These are phyloP conservation scores for Cladosporium sp. DNA, from an alignment of 2,329 filamentous ascomycete species.

Conservation along the genomic window DNA sequence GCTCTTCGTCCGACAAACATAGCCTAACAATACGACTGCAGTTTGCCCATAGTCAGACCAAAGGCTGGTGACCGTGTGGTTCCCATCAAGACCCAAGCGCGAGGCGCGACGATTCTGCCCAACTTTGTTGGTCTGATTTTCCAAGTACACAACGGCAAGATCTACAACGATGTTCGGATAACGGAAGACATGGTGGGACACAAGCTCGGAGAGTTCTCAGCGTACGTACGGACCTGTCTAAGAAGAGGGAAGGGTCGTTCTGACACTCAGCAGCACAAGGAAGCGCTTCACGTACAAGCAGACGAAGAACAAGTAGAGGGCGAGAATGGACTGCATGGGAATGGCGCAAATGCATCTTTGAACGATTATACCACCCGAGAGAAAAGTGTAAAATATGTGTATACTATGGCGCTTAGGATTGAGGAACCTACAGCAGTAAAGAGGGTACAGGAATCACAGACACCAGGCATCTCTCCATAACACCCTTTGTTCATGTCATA, in stretches of 20 bases:
- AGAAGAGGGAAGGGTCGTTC: not conserved
- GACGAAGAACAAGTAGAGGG: constrained; percentile 66
- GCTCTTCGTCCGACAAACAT: not conserved
- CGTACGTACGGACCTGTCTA: constrained; percentile 54
- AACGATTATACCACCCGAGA: constrained; percentile 5
- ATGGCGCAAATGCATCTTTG: constrained; percentile 6
- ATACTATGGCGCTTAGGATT: constrained; percentile 13
- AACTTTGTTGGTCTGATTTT: constrained; percentile 90
- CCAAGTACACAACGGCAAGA: constrained; percentile 88
- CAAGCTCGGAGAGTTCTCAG: constrained; percentile 88
- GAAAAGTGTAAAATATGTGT: constrained; percentile 14
- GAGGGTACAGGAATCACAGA: not conserved
- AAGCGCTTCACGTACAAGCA: constrained; percentile 68
- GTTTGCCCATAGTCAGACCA: constrained; percentile 63
- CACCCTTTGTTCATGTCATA: not conserved
- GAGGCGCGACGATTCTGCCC: constrained; percentile 83
- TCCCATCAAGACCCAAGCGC: constrained; percentile 82
- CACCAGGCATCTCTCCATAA: not conserved
- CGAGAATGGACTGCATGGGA: not conserved
- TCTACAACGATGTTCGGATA: constrained; percentile 76
- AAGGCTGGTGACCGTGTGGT: constrained; percentile 63
- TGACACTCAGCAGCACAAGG: constrained; percentile 55
- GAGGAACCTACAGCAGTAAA: not conserved
- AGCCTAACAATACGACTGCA: constrained; percentile 33
- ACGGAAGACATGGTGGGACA: constrained; percentile 97